These are phyloP conservation scores for Alternaria brassicae DNA, from an alignment of 2,329 filamentous ascomycete species.

Conservation along the genomic window DNA sequence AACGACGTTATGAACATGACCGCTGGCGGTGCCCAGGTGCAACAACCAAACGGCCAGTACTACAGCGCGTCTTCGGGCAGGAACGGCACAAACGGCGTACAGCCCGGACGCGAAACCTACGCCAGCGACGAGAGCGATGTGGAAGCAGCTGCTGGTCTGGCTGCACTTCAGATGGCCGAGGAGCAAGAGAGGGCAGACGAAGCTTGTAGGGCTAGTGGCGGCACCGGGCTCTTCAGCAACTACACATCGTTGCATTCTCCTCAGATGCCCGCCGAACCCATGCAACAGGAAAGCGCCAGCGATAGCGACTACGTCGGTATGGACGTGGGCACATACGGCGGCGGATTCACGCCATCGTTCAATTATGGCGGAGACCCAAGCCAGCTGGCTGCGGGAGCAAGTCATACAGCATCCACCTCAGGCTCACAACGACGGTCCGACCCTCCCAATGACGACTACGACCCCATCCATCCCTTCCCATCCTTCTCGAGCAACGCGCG, in stretches of 20 bases:
- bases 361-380: constrained; percentile 64
- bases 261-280: constrained; percentile 49
- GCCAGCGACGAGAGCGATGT: constrained; percentile 79
- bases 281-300: constrained; percentile 47
- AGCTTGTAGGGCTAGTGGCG: constrained; percentile 65
- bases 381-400: constrained; percentile 49
- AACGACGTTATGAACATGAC: constrained; percentile 63
- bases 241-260: constrained; percentile 52
- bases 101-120: constrained; percentile 40
- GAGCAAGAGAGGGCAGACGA: constrained; percentile 71
- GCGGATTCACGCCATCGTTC: constrained; percentile 70
- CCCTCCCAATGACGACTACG: constrained; percentile 51
- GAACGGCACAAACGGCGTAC: constrained; percentile 57
- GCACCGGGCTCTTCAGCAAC: constrained; percentile 60
- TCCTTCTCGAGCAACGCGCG: constrained; percentile 67
- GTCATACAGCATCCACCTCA: constrained; percentile 52
- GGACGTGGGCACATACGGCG: constrained; percentile 77
- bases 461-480: constrained; percentile 65
- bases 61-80: constrained; percentile 33
- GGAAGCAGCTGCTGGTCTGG: constrained; percentile 82
- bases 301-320: constrained; percentile 76
- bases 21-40: constrained; percentile 39
- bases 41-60: constrained; percentile 44
- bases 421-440: constrained; percentile 56
- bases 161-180: constrained; percentile 84